Conservation (phyloP, 1,284 basidiomycete genomes). For the Apiotrichum siamense region DNA sequence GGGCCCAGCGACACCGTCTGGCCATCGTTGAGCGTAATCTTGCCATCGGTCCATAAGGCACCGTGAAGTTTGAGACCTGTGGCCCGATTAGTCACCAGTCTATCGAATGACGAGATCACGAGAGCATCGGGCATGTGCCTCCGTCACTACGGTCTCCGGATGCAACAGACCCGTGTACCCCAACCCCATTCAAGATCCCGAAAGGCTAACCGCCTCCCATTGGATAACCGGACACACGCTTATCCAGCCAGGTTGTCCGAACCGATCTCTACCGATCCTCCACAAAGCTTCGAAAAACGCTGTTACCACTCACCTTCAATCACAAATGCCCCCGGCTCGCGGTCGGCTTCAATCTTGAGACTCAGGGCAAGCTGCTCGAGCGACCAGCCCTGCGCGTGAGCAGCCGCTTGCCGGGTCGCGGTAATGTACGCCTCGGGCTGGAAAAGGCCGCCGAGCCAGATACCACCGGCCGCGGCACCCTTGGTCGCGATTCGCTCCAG, state of each 20-base stretch:
- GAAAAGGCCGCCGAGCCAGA: constrained; percentile 88
- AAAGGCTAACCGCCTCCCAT: too few species aligned
- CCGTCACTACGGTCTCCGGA: too few species aligned
- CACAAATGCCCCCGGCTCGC: constrained; percentile 60
- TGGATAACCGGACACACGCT: too few species aligned
- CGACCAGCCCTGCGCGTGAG: constrained; percentile 82
- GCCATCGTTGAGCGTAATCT: constrained; percentile 72
- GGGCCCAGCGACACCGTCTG: constrained; percentile 66
- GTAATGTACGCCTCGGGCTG: constrained; percentile 94
- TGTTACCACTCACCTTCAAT: constrained; percentile 73
- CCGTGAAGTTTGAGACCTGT: constrained; percentile 79
- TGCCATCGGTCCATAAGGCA: constrained; percentile 63
- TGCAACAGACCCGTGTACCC: too few species aligned
- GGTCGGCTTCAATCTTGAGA: constrained; percentile 67
- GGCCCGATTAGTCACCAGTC: constrained; percentile 30
- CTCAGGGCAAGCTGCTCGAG: constrained; percentile 77
- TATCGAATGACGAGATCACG: constrained; percentile 76
- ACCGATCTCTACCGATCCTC: too few species aligned
- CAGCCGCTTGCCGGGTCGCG: constrained; percentile 84
- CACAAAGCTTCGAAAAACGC: constrained; percentile 77
- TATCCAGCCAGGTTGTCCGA: too few species aligned
- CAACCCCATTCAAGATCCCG: too few species aligned
- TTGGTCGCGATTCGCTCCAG: constrained; percentile 63
- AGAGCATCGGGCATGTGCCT: constrained; percentile 55
- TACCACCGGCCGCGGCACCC: constrained; percentile 50